Base-by-base conservation (phyloP, 2,329 filamentous ascomycete genomes). In the Hymenotorrendiella dingleyae region DNA sequence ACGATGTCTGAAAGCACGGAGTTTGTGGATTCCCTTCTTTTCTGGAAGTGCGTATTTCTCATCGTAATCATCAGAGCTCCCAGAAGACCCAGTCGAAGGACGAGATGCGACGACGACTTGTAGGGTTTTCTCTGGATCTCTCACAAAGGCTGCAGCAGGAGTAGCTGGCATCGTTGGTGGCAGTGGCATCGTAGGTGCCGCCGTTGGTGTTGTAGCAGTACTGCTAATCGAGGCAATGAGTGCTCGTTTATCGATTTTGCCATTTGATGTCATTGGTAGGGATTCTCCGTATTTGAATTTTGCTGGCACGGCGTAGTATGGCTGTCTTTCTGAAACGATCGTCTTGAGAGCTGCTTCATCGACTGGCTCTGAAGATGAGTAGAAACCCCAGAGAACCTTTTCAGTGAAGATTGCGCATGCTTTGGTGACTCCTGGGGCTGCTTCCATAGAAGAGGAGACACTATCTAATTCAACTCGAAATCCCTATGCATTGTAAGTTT, bases 391-490 rank as follows among this genome's bases (percentile, higher is more conserved):
- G 5, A 78, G 67, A n/a, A 68, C 57, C 7, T 65, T 66, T 35
- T 70, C 63, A 28, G 75, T 64, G 27, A 74, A 57, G 29, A 77
- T 57, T 6, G 68, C 67, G 19, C 68, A 68, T 3, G 70, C 73
- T 49, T 69, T 69, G 40, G 59, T 65, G 20, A 78, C 67, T 2
- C 64, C 66, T 0, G 68, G 63, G 16, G 66, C 67, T 30, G 65
- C 63, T 49, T 67, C 68, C 43, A 75, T 63, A 10, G 70, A 68
- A n/a, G 68, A 61, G 2, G 74, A 67, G 21, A 80, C 69, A 26
- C 76, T 73, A 42, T 79, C 76, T 8, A 80, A 69, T 57, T 80
- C 76, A 34, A 81, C 72, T 19, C 77, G 72, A 55, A 80, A 79
- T 6, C 76, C 76, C 67, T 66, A 40, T 28, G 32, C 36, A 30